phyloP scores from a whole-genome alignment of 305 asterid genomes.

The Fraxinus platypoda region DNA sequence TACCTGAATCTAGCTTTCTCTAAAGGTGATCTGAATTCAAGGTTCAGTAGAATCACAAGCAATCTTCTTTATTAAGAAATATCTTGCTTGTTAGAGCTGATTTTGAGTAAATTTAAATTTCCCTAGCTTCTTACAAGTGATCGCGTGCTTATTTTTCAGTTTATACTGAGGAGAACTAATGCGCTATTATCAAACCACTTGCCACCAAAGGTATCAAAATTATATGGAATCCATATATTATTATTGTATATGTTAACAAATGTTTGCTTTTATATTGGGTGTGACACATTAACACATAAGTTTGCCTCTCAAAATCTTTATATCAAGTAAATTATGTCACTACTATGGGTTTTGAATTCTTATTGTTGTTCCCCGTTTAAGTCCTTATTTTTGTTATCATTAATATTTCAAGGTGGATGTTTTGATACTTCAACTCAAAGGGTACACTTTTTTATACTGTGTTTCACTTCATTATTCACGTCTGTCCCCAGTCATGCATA shows the following conservation, averaged over 20 bases:
- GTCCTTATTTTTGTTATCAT: neutral
- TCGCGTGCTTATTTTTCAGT: slow-evolving; percentile 49
- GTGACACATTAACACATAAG: neutral
- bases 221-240: slow-evolving; percentile 8
- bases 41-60: slow-evolving; percentile 17
- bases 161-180: slow-evolving; percentile 95
- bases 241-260: neutral
- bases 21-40: slow-evolving; percentile 4
- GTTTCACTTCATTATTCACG: neutral
- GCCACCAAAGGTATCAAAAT: slow-evolving; percentile 86
- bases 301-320: slow-evolving; percentile 3
- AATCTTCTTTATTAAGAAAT: slow-evolving; percentile 16
- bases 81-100: slow-evolving; percentile 14
- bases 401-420: neutral
- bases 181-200: slow-evolving; percentile 88
- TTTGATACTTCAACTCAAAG: neutral
- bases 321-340: neutral
- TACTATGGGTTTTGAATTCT: neutral
- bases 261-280: slow-evolving; percentile 3
- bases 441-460: neutral
- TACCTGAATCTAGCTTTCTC: slow-evolving; percentile 17
- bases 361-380: neutral
- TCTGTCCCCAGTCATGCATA: neutral
- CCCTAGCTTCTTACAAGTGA: slow-evolving; percentile 23
- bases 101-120: slow-evolving; percentile 14